A percentile compares a stretch with the other conserved stretches of the same genome.
Conservation (phyloP, 257 asterid genomes). For the Plantago ovata region DNA sequence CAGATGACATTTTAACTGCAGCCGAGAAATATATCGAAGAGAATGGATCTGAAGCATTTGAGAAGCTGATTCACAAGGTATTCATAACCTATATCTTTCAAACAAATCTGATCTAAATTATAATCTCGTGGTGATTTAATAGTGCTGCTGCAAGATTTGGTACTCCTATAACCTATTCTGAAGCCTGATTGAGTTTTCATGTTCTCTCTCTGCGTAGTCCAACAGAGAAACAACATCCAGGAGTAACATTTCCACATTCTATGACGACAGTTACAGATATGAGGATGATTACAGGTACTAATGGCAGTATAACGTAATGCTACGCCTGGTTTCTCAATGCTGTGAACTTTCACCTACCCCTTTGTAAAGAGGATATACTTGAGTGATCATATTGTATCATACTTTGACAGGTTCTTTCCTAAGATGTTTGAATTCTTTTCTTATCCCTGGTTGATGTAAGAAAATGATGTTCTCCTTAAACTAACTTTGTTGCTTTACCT, state of each 20-base stretch:
- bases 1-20: conserved; percentile 74
- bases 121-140: too few species aligned
- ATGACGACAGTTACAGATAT: conserved; percentile 47
- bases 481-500: too few species aligned
- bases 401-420: conserved; percentile 1
- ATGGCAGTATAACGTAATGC: not conserved
- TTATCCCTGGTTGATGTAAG: conserved; percentile 15
- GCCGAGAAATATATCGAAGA: conserved; percentile 71
- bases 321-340: conserved; percentile 4
- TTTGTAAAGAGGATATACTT: conserved; percentile 34
- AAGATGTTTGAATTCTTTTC: conserved; percentile 15
- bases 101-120: too few species aligned
- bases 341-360: conserved; percentile 11
- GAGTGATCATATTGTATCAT: conserved; percentile 16
- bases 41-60: conserved; percentile 69
- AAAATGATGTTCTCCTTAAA: not conserved
- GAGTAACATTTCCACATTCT: conserved; percentile 32
- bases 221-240: conserved; percentile 41
- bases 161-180: not conserved
- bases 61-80: conserved; percentile 68
- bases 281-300: conserved; percentile 55
- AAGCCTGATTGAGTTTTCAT: not conserved
- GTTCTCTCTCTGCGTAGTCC: conserved; percentile 37
- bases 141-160: not conserved
- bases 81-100: not conserved